phyloP scores from a whole-genome alignment of 2,329 filamentous ascomycete genomes.

The Colletotrichum tropicale region DNA sequence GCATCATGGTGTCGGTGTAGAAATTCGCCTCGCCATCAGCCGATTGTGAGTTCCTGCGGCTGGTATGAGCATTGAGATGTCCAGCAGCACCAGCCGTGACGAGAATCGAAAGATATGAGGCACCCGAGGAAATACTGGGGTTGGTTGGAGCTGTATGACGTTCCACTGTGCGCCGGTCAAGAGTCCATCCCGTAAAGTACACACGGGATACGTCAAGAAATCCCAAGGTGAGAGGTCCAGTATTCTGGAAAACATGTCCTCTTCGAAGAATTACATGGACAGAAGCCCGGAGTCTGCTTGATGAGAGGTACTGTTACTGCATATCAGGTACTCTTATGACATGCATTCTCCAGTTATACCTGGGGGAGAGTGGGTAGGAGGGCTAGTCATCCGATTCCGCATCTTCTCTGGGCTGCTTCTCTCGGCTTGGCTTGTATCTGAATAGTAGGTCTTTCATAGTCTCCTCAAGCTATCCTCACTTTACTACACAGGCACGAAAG shows the following conservation, averaged over 20 bases:
- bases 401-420: background rate
- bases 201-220: background rate
- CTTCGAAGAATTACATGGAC: background rate
- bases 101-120: background rate
- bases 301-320: background rate
- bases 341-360: background rate
- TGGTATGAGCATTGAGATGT: background rate
- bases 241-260: background rate
- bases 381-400: background rate
- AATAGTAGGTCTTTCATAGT: background rate
- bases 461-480: background rate
- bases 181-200: background rate
- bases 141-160: background rate
- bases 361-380: background rate
- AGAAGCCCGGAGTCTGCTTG: background rate
- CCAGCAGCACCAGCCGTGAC: fast-evolving
- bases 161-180: background rate
- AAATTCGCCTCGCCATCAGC: background rate
- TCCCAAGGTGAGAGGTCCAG: background rate
- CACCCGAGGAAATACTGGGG: background rate
- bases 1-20: background rate
- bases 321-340: background rate
- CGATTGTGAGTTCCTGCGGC: background rate
- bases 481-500: background rate
- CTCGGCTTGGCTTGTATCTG: background rate